phyloP scores from a whole-genome alignment of 192 early-diverging fungal species.

The Coemansia umbellata region DNA sequence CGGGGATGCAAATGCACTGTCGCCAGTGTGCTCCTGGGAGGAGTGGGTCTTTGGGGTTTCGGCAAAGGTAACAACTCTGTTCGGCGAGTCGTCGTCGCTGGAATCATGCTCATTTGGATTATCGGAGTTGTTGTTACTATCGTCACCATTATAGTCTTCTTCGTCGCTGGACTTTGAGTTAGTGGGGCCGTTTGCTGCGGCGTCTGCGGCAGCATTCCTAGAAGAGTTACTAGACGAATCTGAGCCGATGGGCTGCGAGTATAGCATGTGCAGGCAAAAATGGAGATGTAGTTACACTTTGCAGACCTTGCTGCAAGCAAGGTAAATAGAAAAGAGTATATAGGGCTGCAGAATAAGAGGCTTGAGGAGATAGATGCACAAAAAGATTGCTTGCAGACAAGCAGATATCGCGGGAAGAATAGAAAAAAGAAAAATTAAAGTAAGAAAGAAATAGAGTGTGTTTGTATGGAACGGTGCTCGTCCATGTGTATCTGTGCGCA shows the following conservation, averaged over 20 bases:
- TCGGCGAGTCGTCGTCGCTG: constrained; percentile 17
- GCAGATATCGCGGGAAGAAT: no score
- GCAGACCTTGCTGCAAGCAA: no score
- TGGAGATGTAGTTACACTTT: no score
- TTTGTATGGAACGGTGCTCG: no score
- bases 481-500: no score
- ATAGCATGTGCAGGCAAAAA: background rate
- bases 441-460: no score
- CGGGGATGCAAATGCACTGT: background rate
- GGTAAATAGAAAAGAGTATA: no score
- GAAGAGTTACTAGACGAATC: background rate
- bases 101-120: background rate
- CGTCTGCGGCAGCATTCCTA: background rate
- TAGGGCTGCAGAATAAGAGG: no score
- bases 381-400: no score
- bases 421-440: no score
- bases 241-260: background rate
- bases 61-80: constrained; percentile 39
- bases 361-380: no score
- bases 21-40: background rate
- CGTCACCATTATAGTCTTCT: constrained; percentile 14
- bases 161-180: constrained; percentile 2
- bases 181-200: background rate
- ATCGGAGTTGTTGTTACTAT: constrained; percentile 3
- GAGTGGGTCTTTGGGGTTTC: constrained; percentile 11